These are phyloP conservation scores for Venturia pyrina DNA, from an alignment of 2,329 filamentous ascomycete species.

Conservation along the genomic window DNA sequence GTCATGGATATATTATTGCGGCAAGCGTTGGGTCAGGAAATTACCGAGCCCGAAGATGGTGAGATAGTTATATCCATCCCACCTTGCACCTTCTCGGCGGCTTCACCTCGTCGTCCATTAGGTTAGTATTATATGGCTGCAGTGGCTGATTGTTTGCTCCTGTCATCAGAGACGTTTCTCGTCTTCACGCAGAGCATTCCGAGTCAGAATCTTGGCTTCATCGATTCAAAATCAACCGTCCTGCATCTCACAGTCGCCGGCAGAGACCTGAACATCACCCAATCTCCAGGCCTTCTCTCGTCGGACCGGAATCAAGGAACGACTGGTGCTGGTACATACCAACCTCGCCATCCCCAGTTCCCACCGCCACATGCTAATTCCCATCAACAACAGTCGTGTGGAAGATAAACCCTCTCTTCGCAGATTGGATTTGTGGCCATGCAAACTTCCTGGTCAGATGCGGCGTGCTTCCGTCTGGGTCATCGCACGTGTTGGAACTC, in stretches of 20 bases:
- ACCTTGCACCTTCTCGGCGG: conserved; percentile 13
- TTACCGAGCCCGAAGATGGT: conserved; percentile 53
- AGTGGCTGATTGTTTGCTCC: background rate
- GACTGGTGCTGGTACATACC: conserved; percentile 50
- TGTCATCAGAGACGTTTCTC: conserved; percentile 65
- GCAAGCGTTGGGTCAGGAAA: conserved; percentile 36
- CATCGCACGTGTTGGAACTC: conserved; percentile 64
- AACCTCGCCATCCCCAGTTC: background rate
- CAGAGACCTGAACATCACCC: conserved; percentile 64
- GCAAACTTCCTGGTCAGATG: conserved; percentile 52
- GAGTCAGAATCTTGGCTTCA: conserved; percentile 72
- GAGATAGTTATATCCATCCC: conserved; percentile 14
- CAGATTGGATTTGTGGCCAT: conserved; percentile 62
- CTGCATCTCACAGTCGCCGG: conserved; percentile 60
- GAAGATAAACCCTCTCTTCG: conserved; percentile 79
- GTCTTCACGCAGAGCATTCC: conserved; percentile 70
- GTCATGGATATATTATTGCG: conserved; percentile 27
- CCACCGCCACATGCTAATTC: background rate
- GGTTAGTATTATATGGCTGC: background rate
- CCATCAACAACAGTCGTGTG: conserved; percentile 56
- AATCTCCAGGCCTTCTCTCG: conserved; percentile 73
- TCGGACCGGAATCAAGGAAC: conserved; percentile 65
- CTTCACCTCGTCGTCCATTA: background rate
- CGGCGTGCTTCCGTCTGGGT: conserved; percentile 38
- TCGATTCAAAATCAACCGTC: conserved; percentile 57